Percentiles rank a stretch among this genome's conserved stretches.
These are phyloP conservation scores for Crithidia brevicula DNA, from an alignment of 208 protist species.

Conservation along the genomic window DNA sequence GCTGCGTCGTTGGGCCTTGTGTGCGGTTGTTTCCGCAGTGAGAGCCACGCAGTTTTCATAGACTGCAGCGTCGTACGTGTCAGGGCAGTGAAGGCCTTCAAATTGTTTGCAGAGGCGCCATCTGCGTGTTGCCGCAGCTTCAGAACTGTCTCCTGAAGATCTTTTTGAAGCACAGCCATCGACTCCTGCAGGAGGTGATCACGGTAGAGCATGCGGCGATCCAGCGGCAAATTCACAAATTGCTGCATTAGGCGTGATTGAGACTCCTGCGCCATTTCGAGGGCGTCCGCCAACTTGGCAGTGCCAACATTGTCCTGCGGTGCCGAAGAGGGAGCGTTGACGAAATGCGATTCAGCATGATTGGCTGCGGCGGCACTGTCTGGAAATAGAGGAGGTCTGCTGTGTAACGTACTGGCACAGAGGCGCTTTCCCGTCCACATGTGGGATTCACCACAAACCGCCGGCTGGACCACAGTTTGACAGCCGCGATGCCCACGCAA, in stretches of 20 bases:
- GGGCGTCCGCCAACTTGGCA: neutral
- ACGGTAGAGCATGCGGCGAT: constrained; percentile 26
- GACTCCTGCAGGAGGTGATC: constrained; percentile 14
- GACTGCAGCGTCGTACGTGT: constrained; percentile 20
- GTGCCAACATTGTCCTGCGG: neutral
- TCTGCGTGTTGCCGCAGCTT: neutral
- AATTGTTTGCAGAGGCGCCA: neutral
- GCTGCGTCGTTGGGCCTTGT: neutral
- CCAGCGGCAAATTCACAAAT: constrained; percentile 16
- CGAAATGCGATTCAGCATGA: neutral
- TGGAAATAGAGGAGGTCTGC: too few species aligned
- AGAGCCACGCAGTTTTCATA: constrained; percentile 39
- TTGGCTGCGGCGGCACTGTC: neutral
- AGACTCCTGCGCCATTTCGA: neutral
- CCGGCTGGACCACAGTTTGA: too few species aligned
- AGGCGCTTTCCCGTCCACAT: neutral
- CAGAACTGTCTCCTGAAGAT: constrained; percentile 5
- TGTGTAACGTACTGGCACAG: neutral
- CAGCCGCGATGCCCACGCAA: too few species aligned
- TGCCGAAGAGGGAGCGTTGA: neutral
- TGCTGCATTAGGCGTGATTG: constrained; percentile 4
- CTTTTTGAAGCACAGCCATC: constrained; percentile 1
- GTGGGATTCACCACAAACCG: neutral
- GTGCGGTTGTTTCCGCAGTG: neutral
- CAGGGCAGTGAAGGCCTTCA: neutral